A percentile compares a stretch with the other conserved stretches of the same genome.
Evolutionary conservation across 306 rosid species (phyloP).

Genomic region (Potentilla sterilis): DNA sequence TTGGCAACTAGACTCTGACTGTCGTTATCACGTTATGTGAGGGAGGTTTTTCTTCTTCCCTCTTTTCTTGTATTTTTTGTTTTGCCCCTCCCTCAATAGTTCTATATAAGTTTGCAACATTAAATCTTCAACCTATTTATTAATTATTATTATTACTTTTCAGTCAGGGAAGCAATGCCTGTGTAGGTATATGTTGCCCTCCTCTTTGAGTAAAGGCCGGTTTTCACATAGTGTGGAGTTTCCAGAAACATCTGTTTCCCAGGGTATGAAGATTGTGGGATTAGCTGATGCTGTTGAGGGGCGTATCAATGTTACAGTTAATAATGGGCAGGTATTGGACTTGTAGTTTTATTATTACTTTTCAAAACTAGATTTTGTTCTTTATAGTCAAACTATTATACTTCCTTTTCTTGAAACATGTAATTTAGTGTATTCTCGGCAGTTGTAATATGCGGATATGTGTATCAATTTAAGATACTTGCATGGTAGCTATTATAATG

Average conservation of each 20-base stretch:
- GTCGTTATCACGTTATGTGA: background rate
- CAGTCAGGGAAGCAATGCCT: constrained; percentile 97
- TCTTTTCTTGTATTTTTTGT: background rate
- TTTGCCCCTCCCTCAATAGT: background rate
- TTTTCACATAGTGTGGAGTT: constrained; percentile 49
- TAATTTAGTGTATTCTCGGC: constrained; percentile 1
- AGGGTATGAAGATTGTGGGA: constrained; percentile 66
- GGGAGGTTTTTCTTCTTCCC: background rate
- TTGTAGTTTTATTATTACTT: constrained; percentile 18
- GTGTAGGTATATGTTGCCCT: constrained; percentile 74
- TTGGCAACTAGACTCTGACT: background rate
- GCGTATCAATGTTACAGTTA: constrained; percentile 70
- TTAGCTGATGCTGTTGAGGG: constrained; percentile 90
- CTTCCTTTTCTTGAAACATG: background rate
- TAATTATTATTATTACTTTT: constrained; percentile 2
- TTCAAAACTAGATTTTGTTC: constrained; percentile 1
- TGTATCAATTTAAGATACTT: constrained; percentile 2
- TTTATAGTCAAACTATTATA: background rate
- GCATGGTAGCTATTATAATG: constrained; percentile 9
- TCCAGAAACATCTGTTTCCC: constrained; percentile 57
- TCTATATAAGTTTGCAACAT: constrained; percentile 11
- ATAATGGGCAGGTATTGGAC: constrained; percentile 67
- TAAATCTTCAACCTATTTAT: background rate
- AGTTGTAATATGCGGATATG: background rate
- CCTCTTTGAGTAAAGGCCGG: constrained; percentile 55